Percentiles rank a stretch among this genome's conserved stretches.
phyloP scores from a whole-genome alignment of 169 alveolate species.

The Fabrea salina region DNA sequence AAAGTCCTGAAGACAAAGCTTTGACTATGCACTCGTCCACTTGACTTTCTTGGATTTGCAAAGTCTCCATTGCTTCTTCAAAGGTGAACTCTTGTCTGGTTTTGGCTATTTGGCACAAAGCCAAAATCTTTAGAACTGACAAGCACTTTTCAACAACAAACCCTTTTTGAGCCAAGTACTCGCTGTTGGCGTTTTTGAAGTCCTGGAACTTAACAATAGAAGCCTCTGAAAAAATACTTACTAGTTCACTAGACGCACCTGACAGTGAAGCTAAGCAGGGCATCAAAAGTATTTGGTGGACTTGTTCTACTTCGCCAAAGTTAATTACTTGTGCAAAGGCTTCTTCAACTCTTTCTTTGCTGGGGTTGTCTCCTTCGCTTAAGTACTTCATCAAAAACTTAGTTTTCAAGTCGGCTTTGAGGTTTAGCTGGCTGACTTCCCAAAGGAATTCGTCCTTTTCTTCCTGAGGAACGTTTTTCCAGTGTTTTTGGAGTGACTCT shows the following conservation, averaged over 20 bases:
- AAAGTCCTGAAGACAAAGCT: conserved; percentile 40
- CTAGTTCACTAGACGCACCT: not conserved
- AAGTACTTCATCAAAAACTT: not conserved
- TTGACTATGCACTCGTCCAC: conserved; percentile 44
- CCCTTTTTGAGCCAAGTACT: conserved; percentile 17
- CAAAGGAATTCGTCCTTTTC: not conserved
- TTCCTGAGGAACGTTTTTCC: not conserved
- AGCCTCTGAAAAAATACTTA: not conserved
- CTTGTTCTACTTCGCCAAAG: not conserved
- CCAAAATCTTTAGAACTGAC: conserved; percentile 38
- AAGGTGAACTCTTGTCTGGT: conserved; percentile 22
- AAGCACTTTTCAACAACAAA: conserved; percentile 39
- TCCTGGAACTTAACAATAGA: not conserved
- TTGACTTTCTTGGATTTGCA: conserved; percentile 21
- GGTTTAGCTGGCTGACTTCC: not conserved
- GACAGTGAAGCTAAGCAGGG: not conserved
- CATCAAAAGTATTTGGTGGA: not conserved
- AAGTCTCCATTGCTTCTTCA: conserved; percentile 17
- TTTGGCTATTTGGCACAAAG: conserved; percentile 41
- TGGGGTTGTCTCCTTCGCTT: not conserved
- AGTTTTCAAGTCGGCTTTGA: not conserved
- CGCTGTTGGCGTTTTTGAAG: not conserved
- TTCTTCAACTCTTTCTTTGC: not conserved
- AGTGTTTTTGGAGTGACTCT: not conserved
- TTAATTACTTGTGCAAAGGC: not conserved